Evolutionary conservation across 495 filamentous ascomycete genomes (phyloP), one percentile per base, ranked within the genome.

Genomic region (Aspergillus nanangensis): DNA sequence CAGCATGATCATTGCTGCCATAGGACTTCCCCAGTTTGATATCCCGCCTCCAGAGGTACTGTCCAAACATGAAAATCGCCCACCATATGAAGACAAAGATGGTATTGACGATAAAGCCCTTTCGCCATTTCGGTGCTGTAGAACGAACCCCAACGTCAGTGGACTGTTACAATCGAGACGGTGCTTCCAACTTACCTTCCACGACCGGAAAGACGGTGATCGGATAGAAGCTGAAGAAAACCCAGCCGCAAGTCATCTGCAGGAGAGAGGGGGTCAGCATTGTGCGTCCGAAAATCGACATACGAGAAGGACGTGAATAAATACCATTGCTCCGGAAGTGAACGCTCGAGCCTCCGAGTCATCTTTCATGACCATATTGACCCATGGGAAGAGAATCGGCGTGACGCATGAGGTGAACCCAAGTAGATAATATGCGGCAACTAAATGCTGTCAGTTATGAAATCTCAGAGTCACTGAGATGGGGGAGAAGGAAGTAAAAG

Each of bases 401-500:
- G 50, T 53, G 32, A 53, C 46, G 25, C 50, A 53, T 5, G 50
- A 53, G 9, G 50, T 53, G 39, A 53, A 48, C 11, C 50, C 50
- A 8, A 53, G 23, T 5, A 57, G 34, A 38, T 57, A 57, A 17
- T 57, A 57, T 20, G 54, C 54, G 14, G 54, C 49, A 15, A 53
- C 45, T 48, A 24, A n/a, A n/a, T n/a, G n/a, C n/a, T n/a, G n/a
- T n/a, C n/a, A n/a, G n/a, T n/a, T n/a, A n/a, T n/a, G 5, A 3
- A 4, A 18, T 7, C 13, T 48, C 22, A 48, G 37, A 33, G 33
- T 1, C 24, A 5, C 24, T 20, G 3, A 5, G 20, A 5, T 7
- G 15, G 13, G 5, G 37, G 13, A 23, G 13, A 18, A 13, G 14
- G 4, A 29, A 4, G 24, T 34, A 29, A 3, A 18, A 38, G 27